Base-by-base conservation (phyloP, 805 yeast genomes). In the Lachancea waltii region DNA sequence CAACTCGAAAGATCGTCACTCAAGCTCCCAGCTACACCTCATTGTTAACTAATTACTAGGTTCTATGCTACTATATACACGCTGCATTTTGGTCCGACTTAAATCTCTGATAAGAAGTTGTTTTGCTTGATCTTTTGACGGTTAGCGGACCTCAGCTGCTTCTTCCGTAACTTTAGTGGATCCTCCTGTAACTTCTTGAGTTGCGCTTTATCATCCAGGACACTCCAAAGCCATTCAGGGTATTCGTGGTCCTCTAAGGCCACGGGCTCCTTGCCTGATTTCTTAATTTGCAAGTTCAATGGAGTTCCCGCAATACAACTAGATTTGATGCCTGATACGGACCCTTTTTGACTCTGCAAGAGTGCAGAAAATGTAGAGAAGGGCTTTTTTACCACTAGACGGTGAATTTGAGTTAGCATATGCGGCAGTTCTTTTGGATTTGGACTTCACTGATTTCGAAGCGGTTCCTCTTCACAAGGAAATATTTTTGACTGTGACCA, bases 181-280 rank as follows among this genome's bases (percentile, higher is more conserved):
- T 75, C 75, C 17, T 67, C 68, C 35, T 73, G 78, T 26, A 81
- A 67, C 47, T 72, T 67, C 19, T 67, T 72, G 40, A 70, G 67
- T 53, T 75, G 79, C n/a, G 73, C 73, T 26, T 73, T 73, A 36
- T 73, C 67, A 59, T 89, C 95, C 22, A 87, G 71, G 33, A 85
- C 68, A 4, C 72, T 75, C 97, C 97, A 92, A 37, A 90, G 70
- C 98, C 98, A 90, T 31, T 73, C 84, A 4, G 98, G 98, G 56
- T 90, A 90, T 52, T 89, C 95, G 26, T 68, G 68, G 58, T 92
- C 97, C 44, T 81, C 85, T 38, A 82, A 62, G 1, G 97, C 97
- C 4, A 85, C 78, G 7, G 94, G 86, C 50, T 87, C 96, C 43
- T 80, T 77, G n/a, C 90, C 94, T 25, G 72, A 69, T 55, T 86